Conservation (phyloP, 2,329 filamentous ascomycete species). For the Fusarium buxicola region DNA sequence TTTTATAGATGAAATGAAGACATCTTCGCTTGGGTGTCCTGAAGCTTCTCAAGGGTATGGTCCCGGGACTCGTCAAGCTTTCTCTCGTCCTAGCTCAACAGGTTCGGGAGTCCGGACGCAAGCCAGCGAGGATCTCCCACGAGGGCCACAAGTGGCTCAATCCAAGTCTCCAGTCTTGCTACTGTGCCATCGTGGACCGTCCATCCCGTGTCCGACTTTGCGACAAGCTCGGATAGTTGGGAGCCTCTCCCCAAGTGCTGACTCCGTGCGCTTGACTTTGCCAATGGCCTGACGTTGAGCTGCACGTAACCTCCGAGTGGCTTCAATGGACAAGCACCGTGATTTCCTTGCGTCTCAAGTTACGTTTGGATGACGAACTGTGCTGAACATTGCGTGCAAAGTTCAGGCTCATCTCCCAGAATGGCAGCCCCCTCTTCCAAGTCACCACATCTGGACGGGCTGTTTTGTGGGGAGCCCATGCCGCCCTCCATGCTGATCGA, state of each 20-base stretch:
- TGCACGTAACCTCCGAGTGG: neutral
- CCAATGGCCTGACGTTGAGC: slow-evolving; percentile 6
- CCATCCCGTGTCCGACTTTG: slow-evolving; percentile 3
- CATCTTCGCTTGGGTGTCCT: neutral
- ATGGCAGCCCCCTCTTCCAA: neutral
- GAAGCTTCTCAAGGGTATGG: neutral
- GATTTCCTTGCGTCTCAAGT: neutral
- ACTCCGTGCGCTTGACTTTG: neutral
- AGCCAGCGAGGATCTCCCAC: neutral
- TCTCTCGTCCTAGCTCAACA: neutral
- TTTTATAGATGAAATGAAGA: slow-evolving; percentile 24
- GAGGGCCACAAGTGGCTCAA: neutral
- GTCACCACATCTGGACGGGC: neutral
- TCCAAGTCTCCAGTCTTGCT: neutral
- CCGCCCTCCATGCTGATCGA: neutral
- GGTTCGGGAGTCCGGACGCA: neutral
- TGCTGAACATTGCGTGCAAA: neutral
- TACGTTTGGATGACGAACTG: slow-evolving; percentile 16
- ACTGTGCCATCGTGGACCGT: slow-evolving; percentile 3
- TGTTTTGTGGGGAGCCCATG: neutral
- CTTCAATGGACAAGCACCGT: neutral
- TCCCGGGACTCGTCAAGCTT: neutral
- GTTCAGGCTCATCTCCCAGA: neutral
- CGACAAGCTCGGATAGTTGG: slow-evolving; percentile 17
- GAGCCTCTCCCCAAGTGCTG: slow-evolving; percentile 5